Conservation (phyloP, 192 early-diverging fungal species). For the Coemansia sp. region DNA sequence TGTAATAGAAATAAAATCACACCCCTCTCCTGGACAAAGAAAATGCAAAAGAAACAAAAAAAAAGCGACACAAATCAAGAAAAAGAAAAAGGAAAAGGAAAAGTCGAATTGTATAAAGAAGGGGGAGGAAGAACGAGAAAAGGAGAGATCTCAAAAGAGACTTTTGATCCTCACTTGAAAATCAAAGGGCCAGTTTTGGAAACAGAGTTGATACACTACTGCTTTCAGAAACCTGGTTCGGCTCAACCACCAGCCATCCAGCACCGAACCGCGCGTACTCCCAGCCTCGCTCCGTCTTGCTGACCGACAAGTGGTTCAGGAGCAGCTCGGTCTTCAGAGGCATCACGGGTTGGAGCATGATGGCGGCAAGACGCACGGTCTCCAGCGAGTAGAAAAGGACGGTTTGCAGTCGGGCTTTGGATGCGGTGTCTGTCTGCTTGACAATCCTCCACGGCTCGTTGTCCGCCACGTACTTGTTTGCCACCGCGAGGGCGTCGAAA, state of each 20-base stretch:
- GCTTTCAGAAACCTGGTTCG: not conserved
- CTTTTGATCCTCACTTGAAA: not conserved
- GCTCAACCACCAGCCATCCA: constrained; percentile 58
- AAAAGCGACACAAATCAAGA: constrained; percentile 1
- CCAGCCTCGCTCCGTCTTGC: constrained; percentile 62
- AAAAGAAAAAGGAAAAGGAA: not conserved
- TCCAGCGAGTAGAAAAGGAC: constrained; percentile 79
- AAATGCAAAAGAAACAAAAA: not conserved
- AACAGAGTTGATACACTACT: constrained; percentile 25
- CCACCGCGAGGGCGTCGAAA: constrained; percentile 65
- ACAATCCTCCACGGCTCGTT: constrained; percentile 82
- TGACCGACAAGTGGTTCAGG: constrained; percentile 68
- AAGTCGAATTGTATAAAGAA: not conserved
- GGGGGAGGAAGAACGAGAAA: too few species aligned
- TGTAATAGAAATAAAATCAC: too few species aligned
- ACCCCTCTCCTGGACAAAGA: too few species aligned
- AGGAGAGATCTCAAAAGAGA: not conserved
- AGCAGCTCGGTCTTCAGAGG: constrained; percentile 72
- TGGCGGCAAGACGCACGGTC: constrained; percentile 68
- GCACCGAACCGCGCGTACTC: constrained; percentile 59
- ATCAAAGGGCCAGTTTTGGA: constrained; percentile 39
- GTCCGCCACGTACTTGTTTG: constrained; percentile 73
- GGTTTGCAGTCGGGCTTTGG: constrained; percentile 57
- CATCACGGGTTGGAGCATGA: constrained; percentile 86
- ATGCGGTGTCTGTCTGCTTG: constrained; percentile 38